Percentiles rank a stretch among this genome's conserved stretches.
phyloP scores from a whole-genome alignment of 192 early-diverging fungal species.

The Gigaspora rosea region DNA sequence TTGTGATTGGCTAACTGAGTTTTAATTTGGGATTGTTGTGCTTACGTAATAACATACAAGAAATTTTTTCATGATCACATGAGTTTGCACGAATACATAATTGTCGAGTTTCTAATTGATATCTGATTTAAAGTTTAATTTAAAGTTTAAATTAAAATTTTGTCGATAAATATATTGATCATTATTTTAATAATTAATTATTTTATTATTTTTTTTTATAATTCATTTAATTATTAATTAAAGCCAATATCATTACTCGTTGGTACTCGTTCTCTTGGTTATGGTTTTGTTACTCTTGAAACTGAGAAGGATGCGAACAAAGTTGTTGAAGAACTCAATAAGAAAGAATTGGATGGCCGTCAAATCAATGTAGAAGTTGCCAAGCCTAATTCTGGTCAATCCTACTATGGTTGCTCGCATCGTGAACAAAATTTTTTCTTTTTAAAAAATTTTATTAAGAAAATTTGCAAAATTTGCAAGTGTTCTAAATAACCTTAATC shows the following conservation, averaged over 20 bases:
- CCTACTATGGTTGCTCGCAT: conserved; percentile 35
- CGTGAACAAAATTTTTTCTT: too few relatives aligned
- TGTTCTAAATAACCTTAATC: too few relatives aligned
- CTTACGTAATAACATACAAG: too few relatives aligned
- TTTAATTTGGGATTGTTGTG: too few relatives aligned
- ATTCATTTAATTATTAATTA: conserved; percentile 50
- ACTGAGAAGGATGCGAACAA: conserved; percentile 68
- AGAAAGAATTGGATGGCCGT: conserved; percentile 85
- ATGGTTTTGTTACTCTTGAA: conserved; percentile 90
- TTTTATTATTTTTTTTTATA: neutral
- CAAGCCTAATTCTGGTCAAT: conserved; percentile 46
- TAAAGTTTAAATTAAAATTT: too few relatives aligned
- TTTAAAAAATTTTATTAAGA: too few relatives aligned
- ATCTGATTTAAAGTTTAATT: neutral
- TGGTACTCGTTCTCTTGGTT: conserved; percentile 83
- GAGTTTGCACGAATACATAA: too few relatives aligned
- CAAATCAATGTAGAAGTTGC: conserved; percentile 91
- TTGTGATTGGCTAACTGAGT: too few relatives aligned
- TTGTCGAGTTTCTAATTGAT: neutral
- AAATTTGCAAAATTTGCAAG: too few relatives aligned
- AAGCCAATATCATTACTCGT: conserved; percentile 83
- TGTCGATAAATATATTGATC: neutral
- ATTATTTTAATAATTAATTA: neutral
- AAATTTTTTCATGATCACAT: too few relatives aligned
- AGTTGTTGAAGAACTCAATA: conserved; percentile 73